phyloP scores from a whole-genome alignment of 1,139 yeast genomes.

The Hyphopichia khmerensis region DNA sequence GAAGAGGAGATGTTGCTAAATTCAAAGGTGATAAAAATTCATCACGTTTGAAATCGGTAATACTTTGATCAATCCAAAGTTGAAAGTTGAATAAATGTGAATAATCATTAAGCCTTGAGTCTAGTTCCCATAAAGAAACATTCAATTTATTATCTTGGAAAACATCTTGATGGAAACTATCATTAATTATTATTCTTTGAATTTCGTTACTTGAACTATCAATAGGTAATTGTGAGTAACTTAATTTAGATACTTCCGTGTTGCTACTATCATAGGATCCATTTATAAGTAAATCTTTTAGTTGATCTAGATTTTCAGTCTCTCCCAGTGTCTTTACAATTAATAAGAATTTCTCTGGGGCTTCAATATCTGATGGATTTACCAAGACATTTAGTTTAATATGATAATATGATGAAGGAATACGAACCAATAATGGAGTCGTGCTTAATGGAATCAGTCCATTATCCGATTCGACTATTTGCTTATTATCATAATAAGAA shows the following conservation, averaged over 20 bases:
- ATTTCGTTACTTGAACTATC: conserved; percentile 14
- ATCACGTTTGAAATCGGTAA: not conserved
- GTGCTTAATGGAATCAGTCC: conserved; percentile 3
- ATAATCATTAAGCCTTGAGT: conserved; percentile 15
- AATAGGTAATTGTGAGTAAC: conserved; percentile 26
- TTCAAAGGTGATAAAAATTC: not conserved
- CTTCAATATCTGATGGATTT: conserved; percentile 8
- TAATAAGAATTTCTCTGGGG: conserved; percentile 18
- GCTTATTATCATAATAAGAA: not conserved
- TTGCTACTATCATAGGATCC: conserved; percentile 6
- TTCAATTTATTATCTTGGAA: conserved; percentile 22
- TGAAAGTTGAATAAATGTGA: conserved; percentile 25
- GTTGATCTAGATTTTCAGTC: conserved; percentile 9
- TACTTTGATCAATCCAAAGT: conserved; percentile 28
- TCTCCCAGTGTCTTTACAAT: conserved; percentile 25
- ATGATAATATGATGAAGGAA: conserved; percentile 20
- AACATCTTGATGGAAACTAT: conserved; percentile 18
- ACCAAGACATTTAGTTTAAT: conserved; percentile 30
- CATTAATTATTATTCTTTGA: conserved; percentile 33
- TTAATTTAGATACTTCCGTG: conserved; percentile 28
- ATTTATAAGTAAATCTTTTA: conserved; percentile 8
- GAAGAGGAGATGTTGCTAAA: not conserved
- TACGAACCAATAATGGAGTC: conserved; percentile 28
- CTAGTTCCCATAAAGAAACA: conserved; percentile 30
- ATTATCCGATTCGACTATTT: not conserved